Conservation (phyloP, 768 basidiomycete genomes). For the Crepidotus variabilis region DNA sequence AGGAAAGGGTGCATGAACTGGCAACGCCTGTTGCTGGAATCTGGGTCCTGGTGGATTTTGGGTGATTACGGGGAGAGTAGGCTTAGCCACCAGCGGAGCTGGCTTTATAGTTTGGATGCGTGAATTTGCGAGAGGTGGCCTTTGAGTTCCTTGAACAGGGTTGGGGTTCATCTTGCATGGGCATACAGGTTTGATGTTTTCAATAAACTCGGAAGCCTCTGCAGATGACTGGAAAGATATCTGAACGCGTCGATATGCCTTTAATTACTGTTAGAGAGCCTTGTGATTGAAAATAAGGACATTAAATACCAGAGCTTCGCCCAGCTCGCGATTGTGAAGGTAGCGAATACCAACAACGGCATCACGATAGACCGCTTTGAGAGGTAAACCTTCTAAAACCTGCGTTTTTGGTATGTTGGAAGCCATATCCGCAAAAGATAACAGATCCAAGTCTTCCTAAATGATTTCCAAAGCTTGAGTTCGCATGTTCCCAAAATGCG, state of each 20-base stretch:
- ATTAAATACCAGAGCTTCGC: neutral
- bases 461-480: neutral
- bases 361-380: slow-evolving; percentile 79
- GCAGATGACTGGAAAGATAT: slow-evolving; percentile 54
- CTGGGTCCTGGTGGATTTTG: neutral
- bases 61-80: neutral
- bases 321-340: slow-evolving; percentile 41
- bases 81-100: neutral
- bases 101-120: neutral
- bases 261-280: neutral
- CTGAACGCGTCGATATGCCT: slow-evolving; percentile 77
- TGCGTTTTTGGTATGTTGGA: slow-evolving; percentile 26
- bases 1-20: neutral
- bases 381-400: slow-evolving; percentile 53
- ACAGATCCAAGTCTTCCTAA: slow-evolving; percentile 76
- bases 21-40: neutral
- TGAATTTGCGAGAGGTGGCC: too few species aligned
- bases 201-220: slow-evolving; percentile 55
- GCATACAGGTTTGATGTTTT: slow-evolving; percentile 62
- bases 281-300: neutral
- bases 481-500: neutral
- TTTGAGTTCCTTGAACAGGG: slow-evolving; percentile 1
- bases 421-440: slow-evolving; percentile 53
- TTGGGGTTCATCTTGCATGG: slow-evolving; percentile 64
- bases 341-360: slow-evolving; percentile 74